These are phyloP conservation scores for Yamadazyma sp. DNA, from an alignment of 805 yeast species.

Conservation along the genomic window DNA sequence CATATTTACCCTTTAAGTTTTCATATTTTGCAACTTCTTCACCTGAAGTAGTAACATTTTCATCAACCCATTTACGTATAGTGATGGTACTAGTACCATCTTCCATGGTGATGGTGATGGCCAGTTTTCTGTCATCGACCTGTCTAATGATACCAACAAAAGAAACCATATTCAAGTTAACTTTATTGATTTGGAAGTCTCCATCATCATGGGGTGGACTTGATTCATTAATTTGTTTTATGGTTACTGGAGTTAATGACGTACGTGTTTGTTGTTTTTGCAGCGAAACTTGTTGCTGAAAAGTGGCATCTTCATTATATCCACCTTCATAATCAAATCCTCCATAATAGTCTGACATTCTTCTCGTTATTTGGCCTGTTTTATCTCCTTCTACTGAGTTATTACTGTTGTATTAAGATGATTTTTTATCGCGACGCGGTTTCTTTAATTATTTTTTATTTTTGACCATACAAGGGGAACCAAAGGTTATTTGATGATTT, in stretches of 20 bases:
- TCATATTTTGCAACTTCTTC: slow-evolving; percentile 31
- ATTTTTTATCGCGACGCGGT: too few relatives aligned
- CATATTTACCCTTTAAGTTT: slow-evolving; percentile 52
- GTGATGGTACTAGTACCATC: slow-evolving; percentile 72
- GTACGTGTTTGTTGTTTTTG: slow-evolving; percentile 26
- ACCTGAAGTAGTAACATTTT: slow-evolving; percentile 26
- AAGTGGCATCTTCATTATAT: slow-evolving; percentile 5
- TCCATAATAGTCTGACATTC: slow-evolving; percentile 4
- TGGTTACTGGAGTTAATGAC: slow-evolving; percentile 59
- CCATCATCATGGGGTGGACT: slow-evolving; percentile 65
- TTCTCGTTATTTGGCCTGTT: too few relatives aligned
- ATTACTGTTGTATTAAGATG: too few relatives aligned
- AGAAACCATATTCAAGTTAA: slow-evolving; percentile 60
- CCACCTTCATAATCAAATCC: slow-evolving; percentile 6
- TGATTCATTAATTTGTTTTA: slow-evolving; percentile 66
- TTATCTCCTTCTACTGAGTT: too few relatives aligned
- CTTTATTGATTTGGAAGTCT: slow-evolving; percentile 55
- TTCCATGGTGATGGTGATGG: slow-evolving; percentile 58
- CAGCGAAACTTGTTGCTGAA: slow-evolving; percentile 19
- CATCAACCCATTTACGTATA: slow-evolving; percentile 58
- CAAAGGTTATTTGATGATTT: too few relatives aligned
- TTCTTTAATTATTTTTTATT: too few relatives aligned
- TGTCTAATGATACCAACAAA: slow-evolving; percentile 70
- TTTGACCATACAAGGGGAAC: too few relatives aligned
- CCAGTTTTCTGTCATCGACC: slow-evolving; percentile 55